Percentiles rank a stretch among this genome's conserved stretches.
phyloP scores from a whole-genome alignment of 1,284 basidiomycete species.

The Cryptococcus floricola region DNA sequence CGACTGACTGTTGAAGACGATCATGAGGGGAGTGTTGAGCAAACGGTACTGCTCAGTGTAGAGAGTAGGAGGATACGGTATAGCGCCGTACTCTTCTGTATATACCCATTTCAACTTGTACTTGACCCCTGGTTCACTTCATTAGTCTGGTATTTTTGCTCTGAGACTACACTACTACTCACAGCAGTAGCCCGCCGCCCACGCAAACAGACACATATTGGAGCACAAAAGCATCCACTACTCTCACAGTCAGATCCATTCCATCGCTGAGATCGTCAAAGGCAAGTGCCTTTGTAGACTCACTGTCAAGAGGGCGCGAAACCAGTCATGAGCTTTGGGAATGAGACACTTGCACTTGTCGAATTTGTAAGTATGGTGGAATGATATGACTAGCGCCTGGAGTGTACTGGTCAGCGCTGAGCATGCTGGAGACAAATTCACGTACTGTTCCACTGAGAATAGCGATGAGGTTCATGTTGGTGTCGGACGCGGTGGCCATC shows the following conservation, averaged over 20 bases:
- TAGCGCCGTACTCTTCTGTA: conserved; percentile 16
- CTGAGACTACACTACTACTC: not conserved
- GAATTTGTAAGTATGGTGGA: conserved; percentile 27
- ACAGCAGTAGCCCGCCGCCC: conserved; percentile 22
- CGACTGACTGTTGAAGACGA: conserved; percentile 21
- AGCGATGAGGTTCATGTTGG: conserved; percentile 9
- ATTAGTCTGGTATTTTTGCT: not conserved
- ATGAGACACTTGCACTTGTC: conserved; percentile 29
- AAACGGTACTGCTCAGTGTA: conserved; percentile 14
- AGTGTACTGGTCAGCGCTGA: not conserved
- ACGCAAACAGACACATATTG: conserved; percentile 17
- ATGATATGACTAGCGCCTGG: conserved; percentile 18
- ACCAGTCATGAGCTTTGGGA: conserved; percentile 34
- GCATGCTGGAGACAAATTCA: not conserved
- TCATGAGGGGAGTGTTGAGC: conserved; percentile 17
- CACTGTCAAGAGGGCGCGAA: conserved; percentile 27
- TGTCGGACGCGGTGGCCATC: conserved; percentile 14
- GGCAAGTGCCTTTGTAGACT: conserved; percentile 1
- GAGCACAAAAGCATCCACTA: conserved; percentile 28
- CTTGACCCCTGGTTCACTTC: conserved; percentile 14
- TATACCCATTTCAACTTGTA: conserved; percentile 25
- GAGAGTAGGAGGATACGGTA: conserved; percentile 19
- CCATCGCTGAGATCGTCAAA: not conserved
- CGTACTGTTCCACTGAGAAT: conserved; percentile 16
- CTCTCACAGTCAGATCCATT: not conserved